Evolutionary conservation across 2,329 filamentous ascomycete species (phyloP), one percentile per base, ranked within the genome.

Genomic region (Alternaria arborescens): DNA sequence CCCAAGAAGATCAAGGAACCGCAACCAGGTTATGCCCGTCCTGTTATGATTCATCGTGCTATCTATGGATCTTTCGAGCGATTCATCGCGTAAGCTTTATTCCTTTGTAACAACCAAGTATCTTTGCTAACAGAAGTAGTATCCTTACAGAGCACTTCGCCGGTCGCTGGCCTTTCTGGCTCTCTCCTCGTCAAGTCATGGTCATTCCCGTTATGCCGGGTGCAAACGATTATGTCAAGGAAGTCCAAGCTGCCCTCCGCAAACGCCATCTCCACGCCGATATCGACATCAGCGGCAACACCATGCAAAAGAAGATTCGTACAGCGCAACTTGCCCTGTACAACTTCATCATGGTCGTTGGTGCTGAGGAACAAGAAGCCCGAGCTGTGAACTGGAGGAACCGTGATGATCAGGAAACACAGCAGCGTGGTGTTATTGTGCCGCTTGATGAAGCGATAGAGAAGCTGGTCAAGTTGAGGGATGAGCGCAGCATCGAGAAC

Each of bases 131-230:
- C 58, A 32, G 22, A 8, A 1, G 1, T 44, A 77, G 76, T 67
- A 93, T 94, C 67, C 84, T 94, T 62, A 91, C 87, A 46, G 92
- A 95, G 83, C 92, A 94, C 80, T 94, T 93, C 76, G 91, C 86
- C 55, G 92, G 92, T 71, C 93, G 93, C 82, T 95, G 92, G 92
- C 92, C 92, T 1, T 93, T 94, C 85, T 95, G 92, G 92, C 82
- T 95, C 64, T 92, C 89, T 69, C 92, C 91, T n/a, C 87, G 92
- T 52, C 92, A 95, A 79, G 87, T 95, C 65, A 84, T 91, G 69
- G 87, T 95, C 65, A 89, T 94, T 63, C 91, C 91, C 8, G 91
- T 93, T 62, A 91, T 91, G 80, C 89, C 89, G 52, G 84, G 86
- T 46, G 89, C 86, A 70, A 86, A 88, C 71, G 88, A 89, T 74